Evolutionary conservation across 352 stramenopile genomes (phyloP).

Genomic region (Globisporangium perplexum): DNA sequence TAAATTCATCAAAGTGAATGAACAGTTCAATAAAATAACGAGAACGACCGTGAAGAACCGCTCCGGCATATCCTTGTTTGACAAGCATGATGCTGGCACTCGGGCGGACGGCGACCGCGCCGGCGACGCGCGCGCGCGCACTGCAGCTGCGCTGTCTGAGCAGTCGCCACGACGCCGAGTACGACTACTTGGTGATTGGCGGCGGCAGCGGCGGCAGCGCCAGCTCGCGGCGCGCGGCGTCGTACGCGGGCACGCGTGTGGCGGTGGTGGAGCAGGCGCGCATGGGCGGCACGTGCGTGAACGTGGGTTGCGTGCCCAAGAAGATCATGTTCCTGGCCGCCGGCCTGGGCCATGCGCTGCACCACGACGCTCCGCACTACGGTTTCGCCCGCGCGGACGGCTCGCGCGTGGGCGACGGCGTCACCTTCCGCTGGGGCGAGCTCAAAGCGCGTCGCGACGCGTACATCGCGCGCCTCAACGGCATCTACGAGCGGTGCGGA

Average conservation of each 20-base stretch:
- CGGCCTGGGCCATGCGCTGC: conserved; percentile 49
- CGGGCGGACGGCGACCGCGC: neutral
- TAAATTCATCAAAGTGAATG: neutral
- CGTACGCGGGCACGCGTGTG: conserved; percentile 87
- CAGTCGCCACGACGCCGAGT: conserved; percentile 12
- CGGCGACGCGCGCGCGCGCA: neutral
- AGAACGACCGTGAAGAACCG: too few species aligned
- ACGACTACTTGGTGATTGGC: conserved; percentile 91
- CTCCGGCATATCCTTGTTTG: too few species aligned
- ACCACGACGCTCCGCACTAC: conserved; percentile 50
- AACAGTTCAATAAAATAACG: too few species aligned
- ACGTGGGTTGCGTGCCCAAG: conserved; percentile 99
- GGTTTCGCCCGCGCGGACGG: conserved; percentile 46
- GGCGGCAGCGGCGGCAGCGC: conserved; percentile 91
- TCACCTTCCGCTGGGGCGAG: conserved; percentile 86
- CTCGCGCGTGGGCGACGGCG: conserved; percentile 28
- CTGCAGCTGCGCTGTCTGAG: neutral
- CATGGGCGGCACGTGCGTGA: conserved; percentile 97
- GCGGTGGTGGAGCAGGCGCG: conserved; percentile 91
- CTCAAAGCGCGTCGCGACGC: conserved; percentile 92
- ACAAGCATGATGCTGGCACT: neutral
- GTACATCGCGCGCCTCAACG: conserved; percentile 95
- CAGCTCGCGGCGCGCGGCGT: conserved; percentile 87
- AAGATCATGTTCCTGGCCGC: conserved; percentile 95
- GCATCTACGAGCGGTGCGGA: conserved; percentile 89